Conservation (phyloP, 176 grass and related monocot genomes). For the Puya raimondii region DNA sequence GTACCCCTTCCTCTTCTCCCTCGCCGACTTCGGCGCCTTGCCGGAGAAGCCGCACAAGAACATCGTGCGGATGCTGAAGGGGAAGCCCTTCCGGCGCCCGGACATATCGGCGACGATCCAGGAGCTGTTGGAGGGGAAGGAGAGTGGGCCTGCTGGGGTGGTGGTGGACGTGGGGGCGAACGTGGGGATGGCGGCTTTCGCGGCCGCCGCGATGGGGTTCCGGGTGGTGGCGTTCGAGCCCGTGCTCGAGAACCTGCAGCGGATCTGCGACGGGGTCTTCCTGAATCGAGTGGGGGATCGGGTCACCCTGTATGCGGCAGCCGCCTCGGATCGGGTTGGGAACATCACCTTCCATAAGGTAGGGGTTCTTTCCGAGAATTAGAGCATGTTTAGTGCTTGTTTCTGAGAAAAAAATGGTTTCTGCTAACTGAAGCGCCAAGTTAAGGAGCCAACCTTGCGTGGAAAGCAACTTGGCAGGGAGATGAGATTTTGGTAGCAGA, state of each 20-base stretch:
- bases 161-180: constrained; percentile 85
- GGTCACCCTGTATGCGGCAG: constrained; percentile 38
- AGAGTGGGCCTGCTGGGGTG: constrained; percentile 22
- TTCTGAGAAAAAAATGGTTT: neutral
- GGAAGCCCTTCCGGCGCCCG: constrained; percentile 72
- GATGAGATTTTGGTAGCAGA: too few species aligned
- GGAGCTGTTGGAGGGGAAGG: constrained; percentile 41
- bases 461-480: too few species aligned
- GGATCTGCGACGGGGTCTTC: constrained; percentile 72
- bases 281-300: constrained; percentile 52
- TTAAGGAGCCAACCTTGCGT: too few species aligned
- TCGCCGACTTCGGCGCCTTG: constrained; percentile 66
- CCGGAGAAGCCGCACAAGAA: constrained; percentile 74
- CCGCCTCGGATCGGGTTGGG: constrained; percentile 62
- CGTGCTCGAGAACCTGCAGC: constrained; percentile 68
- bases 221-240: constrained; percentile 82
- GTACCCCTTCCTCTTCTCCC: constrained; percentile 70
- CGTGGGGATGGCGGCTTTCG: constrained; percentile 83
- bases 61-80: constrained; percentile 69
- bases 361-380: neutral
- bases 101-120: constrained; percentile 76
- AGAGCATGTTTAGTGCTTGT: neutral
- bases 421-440: too few species aligned
- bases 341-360: constrained; percentile 72
- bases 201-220: constrained; percentile 77